A percentile compares a stretch with the other conserved stretches of the same genome.
Evolutionary conservation across 495 filamentous ascomycete species (phyloP).

Genomic region (Talaromyces trachyspermus): DNA sequence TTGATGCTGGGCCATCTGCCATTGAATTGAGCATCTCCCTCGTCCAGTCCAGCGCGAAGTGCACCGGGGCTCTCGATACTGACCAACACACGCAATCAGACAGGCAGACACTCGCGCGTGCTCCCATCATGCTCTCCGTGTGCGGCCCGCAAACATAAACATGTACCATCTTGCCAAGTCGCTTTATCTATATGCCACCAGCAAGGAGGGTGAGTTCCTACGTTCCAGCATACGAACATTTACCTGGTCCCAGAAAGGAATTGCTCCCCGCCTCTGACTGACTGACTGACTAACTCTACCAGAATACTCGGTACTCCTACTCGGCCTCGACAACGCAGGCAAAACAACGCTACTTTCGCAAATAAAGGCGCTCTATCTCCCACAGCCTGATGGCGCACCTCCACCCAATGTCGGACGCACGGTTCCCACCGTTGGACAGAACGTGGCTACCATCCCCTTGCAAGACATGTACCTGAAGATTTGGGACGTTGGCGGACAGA

Average conservation of each 20-base stretch:
- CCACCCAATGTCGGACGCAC: conserved; percentile 55
- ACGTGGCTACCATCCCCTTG: conserved; percentile 81
- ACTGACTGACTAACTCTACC: too few species aligned
- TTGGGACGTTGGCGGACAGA: conserved; percentile 96
- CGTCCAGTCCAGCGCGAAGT: too few species aligned
- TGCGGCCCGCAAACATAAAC: conserved; percentile 17
- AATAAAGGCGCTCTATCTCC: conserved; percentile 79
- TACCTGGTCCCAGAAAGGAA: background rate
- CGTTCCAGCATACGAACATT: background rate
- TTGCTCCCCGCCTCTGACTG: background rate
- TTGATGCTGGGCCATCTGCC: too few species aligned
- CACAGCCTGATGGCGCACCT: conserved; percentile 48
- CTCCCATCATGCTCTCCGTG: conserved; percentile 4
- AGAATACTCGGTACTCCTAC: conserved; percentile 97
- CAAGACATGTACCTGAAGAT: conserved; percentile 94
- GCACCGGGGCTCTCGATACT: background rate
- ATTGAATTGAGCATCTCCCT: too few species aligned
- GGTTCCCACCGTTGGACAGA: conserved; percentile 95
- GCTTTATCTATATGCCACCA: conserved; percentile 86
- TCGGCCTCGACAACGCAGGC: conserved; percentile 95
- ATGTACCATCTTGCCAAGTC: conserved; percentile 99
- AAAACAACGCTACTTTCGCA: conserved; percentile 98
- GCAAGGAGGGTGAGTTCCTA: conserved; percentile 69
- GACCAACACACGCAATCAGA: background rate
- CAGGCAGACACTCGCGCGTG: too few species aligned